These are phyloP conservation scores for Fusarium stilboides DNA, from an alignment of 2,329 filamentous ascomycete genomes.

Conservation along the genomic window DNA sequence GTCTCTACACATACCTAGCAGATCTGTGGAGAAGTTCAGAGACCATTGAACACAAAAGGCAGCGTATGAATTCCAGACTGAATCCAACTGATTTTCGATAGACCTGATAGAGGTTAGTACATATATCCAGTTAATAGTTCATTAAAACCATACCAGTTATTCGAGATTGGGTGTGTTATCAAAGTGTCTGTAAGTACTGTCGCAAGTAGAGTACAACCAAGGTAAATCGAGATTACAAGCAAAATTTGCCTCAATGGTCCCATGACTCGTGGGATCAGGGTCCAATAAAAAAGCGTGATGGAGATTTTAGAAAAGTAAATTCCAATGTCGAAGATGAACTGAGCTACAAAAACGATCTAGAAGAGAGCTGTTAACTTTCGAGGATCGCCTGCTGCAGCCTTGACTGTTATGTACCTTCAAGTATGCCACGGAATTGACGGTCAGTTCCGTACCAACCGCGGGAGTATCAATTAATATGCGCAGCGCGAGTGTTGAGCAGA, in stretches of 20 bases:
- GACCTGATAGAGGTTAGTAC: neutral
- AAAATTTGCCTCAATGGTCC: neutral
- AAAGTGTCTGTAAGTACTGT: constrained; percentile 22
- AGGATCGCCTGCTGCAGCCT: neutral
- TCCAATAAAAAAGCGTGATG: constrained; percentile 27
- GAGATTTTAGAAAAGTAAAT: constrained; percentile 29
- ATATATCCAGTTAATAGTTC: accelerated
- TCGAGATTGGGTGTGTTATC: constrained; percentile 8
- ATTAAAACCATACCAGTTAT: constrained; percentile 7
- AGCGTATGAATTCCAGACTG: constrained; percentile 25
- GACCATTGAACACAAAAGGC: constrained; percentile 20
- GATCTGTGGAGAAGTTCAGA: constrained; percentile 22
- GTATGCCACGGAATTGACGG: constrained; percentile 10
- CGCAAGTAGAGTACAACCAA: neutral
- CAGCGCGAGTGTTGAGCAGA: constrained; percentile 26
- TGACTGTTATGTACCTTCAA: neutral
- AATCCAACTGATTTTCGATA: constrained; percentile 19
- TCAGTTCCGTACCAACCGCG: constrained; percentile 2
- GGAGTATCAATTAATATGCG: constrained; percentile 19
- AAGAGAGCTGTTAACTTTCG: neutral
- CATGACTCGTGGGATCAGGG: constrained; percentile 8
- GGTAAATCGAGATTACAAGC: constrained; percentile 10
- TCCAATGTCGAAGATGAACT: constrained; percentile 24
- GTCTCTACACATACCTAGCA: neutral
- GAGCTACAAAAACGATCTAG: constrained; percentile 16